Evolutionary conservation across 2,329 filamentous ascomycete genomes (phyloP).

Genomic region (Talaromyces sp.): DNA sequence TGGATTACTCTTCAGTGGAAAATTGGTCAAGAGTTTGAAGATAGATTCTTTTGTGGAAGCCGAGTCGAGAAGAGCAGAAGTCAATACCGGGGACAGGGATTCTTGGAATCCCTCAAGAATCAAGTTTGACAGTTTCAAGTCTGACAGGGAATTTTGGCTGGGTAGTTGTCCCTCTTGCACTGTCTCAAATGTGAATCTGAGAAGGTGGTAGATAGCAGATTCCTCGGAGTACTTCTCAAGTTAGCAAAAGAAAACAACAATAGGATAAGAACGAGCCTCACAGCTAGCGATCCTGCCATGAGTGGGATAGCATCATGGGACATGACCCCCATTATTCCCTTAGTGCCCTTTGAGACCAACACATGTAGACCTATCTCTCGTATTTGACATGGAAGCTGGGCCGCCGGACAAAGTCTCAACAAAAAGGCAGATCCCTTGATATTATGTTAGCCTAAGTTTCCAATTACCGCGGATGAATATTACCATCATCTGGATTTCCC

Average conservation of each 20-base stretch:
- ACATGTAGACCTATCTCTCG: constrained; percentile 25
- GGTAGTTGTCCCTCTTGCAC: constrained; percentile 15
- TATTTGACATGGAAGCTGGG: constrained; percentile 31
- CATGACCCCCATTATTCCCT: constrained; percentile 23
- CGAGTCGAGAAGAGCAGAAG: constrained; percentile 12
- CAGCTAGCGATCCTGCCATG: constrained; percentile 42
- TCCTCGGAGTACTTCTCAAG: constrained; percentile 23
- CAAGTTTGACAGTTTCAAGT: constrained; percentile 25
- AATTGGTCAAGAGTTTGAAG: constrained; percentile 20
- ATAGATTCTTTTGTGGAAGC: constrained; percentile 20
- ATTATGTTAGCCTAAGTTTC: background rate
- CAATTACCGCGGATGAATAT: background rate
- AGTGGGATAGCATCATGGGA: constrained; percentile 26
- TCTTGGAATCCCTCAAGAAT: constrained; percentile 29
- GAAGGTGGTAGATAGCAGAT: constrained; percentile 21
- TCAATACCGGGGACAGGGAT: constrained; percentile 10
- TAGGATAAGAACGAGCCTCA: constrained; percentile 28
- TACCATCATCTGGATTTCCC: constrained; percentile 40
- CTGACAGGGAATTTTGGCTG: constrained; percentile 11
- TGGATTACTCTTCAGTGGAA: constrained; percentile 20
- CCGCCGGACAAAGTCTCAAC: constrained; percentile 28
- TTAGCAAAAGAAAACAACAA: background rate
- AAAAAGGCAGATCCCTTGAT: constrained; percentile 37
- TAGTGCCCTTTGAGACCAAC: constrained; percentile 30
- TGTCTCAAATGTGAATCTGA: constrained; percentile 27